These are phyloP conservation scores for Cyberlindnera nakhonratchasimensis DNA, from an alignment of 805 yeast species.

Conservation along the genomic window DNA sequence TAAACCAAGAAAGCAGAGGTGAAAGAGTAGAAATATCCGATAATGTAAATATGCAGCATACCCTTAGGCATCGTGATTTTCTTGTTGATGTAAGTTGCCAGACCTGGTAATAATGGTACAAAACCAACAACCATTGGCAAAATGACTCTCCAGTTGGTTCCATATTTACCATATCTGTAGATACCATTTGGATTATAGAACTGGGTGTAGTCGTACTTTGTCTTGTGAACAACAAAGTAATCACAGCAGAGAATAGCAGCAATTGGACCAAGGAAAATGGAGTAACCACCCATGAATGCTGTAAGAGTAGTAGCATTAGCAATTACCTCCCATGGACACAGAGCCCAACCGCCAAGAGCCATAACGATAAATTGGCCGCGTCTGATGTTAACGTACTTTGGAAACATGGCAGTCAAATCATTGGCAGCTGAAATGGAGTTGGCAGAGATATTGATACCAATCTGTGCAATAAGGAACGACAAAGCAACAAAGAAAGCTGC, in stretches of 20 bases:
- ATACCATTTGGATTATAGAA: constrained; percentile 13
- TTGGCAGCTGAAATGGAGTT: constrained; percentile 67
- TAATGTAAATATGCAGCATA: constrained; percentile 11
- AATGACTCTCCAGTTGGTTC: constrained; percentile 16
- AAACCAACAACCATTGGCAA: constrained; percentile 13
- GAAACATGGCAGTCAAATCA: constrained; percentile 61
- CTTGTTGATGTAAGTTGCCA: constrained; percentile 16
- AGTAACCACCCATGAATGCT: constrained; percentile 18
- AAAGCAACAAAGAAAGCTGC: constrained; percentile 72
- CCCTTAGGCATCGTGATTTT: constrained; percentile 9
- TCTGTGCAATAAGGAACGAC: constrained; percentile 68
- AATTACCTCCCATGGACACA: constrained; percentile 18
- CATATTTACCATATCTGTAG: constrained; percentile 12
- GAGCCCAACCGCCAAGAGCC: constrained; percentile 19
- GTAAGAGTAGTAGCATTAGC: constrained; percentile 14
- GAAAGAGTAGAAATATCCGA: constrained; percentile 18
- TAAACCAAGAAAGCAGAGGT: constrained; percentile 10
- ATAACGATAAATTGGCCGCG: constrained; percentile 34
- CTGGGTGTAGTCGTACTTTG: constrained; percentile 8
- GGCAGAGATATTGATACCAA: constrained; percentile 72
- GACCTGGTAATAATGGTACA: constrained; percentile 15
- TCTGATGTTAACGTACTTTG: constrained; percentile 63
- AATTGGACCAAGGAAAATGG: constrained; percentile 19
- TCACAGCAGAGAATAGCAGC: constrained; percentile 17
- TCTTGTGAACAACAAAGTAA: constrained; percentile 14